Evolutionary conservation across 768 basidiomycete species (phyloP).

Genomic region (Calocera cornea): DNA sequence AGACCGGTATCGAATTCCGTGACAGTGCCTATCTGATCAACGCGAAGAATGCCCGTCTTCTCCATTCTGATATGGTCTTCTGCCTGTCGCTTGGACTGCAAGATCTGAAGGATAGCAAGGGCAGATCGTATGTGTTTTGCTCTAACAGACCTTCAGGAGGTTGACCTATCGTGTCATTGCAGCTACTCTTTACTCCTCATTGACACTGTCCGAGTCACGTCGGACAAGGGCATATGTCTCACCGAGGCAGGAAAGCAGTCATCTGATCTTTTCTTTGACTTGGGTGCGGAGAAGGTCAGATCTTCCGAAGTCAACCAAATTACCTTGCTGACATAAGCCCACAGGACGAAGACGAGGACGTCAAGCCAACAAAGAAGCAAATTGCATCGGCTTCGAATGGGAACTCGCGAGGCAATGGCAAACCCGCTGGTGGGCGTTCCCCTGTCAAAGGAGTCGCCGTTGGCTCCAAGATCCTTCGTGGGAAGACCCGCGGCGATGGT

Average conservation of each 20-base stretch:
- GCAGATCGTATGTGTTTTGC: conserved; percentile 48
- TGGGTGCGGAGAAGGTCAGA: background rate
- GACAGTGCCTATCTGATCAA: conserved; percentile 75
- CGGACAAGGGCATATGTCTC: conserved; percentile 65
- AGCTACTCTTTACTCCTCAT: conserved; percentile 81
- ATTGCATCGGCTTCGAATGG: background rate
- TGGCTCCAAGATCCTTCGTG: conserved; percentile 74
- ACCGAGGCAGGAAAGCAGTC: conserved; percentile 46
- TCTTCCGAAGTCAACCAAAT: background rate
- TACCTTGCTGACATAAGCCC: background rate
- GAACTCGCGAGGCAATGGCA: conserved; percentile 38
- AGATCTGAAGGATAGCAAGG: conserved; percentile 60
- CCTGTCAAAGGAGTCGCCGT: conserved; percentile 61
- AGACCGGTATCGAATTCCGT: conserved; percentile 95
- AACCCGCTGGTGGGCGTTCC: conserved; percentile 24
- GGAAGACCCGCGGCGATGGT: conserved; percentile 77
- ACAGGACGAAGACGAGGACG: conserved; percentile 34
- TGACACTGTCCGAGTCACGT: conserved; percentile 72
- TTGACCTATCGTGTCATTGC: background rate
- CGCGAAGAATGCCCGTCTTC: conserved; percentile 54
- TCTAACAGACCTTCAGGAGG: background rate
- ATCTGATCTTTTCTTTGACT: background rate
- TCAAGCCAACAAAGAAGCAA: conserved; percentile 32
- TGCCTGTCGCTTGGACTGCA: conserved; percentile 76
- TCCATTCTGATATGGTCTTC: conserved; percentile 74